Conservation (phyloP, 2,329 filamentous ascomycete species). For the Hymenoscyphus occultus region DNA sequence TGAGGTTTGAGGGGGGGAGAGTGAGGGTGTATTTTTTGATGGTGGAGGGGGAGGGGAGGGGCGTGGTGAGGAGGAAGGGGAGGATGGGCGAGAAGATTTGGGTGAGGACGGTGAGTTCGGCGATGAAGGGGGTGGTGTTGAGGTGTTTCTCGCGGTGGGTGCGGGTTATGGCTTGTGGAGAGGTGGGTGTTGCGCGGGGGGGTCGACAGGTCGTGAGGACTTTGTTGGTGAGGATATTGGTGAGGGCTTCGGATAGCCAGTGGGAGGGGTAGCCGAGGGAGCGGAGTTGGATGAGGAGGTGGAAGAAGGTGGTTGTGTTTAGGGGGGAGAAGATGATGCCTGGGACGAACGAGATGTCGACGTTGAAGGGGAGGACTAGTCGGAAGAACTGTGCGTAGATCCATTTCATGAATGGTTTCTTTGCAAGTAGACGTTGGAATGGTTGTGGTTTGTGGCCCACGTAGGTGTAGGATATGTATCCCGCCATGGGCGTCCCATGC, state of each 20-base stretch:
- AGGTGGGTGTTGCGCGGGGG: slow-evolving; percentile 8
- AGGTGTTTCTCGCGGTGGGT: slow-evolving; percentile 8
- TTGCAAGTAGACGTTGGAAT: slow-evolving; percentile 11
- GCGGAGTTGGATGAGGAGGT: slow-evolving; percentile 15
- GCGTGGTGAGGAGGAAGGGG: slow-evolving; percentile 8
- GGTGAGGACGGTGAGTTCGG: slow-evolving; percentile 15
- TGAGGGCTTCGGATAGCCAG: slow-evolving; percentile 21
- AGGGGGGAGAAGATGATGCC: slow-evolving; percentile 13
- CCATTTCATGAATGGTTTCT: slow-evolving; percentile 17
- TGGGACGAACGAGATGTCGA: neutral
- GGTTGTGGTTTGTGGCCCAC: neutral
- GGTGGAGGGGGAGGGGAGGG: neutral
- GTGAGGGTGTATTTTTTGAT: slow-evolving; percentile 10
- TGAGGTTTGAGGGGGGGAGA: neutral
- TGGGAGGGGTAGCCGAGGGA: slow-evolving; percentile 22
- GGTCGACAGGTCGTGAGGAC: slow-evolving; percentile 16
- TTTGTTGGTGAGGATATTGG: slow-evolving; percentile 18
- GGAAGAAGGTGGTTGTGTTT: slow-evolving; percentile 16
- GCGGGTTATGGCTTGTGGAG: slow-evolving; percentile 2
- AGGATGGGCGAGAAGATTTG: slow-evolving; percentile 19
- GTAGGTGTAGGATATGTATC: slow-evolving; percentile 11
- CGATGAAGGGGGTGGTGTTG: slow-evolving; percentile 16
- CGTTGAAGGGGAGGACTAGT: slow-evolving; percentile 13
- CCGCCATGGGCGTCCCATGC: slow-evolving; percentile 7
- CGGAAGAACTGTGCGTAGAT: slow-evolving; percentile 20